Conservation (phyloP, 2,329 filamentous ascomycete species). For the Neocucurbitaria cava region DNA sequence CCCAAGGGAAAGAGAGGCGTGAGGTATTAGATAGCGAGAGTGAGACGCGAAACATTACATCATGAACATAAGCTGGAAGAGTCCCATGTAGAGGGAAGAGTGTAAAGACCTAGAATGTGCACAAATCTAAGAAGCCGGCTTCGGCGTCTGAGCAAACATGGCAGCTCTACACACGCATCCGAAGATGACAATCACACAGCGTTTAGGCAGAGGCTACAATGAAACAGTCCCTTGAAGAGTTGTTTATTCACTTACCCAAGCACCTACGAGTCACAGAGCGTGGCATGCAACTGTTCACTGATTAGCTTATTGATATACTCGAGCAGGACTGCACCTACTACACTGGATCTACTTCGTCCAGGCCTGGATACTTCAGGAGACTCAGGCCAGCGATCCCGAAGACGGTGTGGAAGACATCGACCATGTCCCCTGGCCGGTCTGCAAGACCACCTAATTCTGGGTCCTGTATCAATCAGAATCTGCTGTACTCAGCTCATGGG, state of each 20-base stretch:
- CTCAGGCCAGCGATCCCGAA: constrained; percentile 91
- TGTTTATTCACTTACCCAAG: constrained; percentile 32
- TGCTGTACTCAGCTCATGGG: background rate
- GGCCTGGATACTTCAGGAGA: constrained; percentile 76
- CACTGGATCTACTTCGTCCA: constrained; percentile 83
- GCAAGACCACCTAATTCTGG: constrained; percentile 82
- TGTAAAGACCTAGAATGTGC: background rate
- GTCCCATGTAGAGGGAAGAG: background rate
- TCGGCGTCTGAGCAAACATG: background rate
- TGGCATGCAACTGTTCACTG: constrained; percentile 48
- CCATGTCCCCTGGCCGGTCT: constrained; percentile 90
- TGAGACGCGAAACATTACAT: background rate
- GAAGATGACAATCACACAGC: background rate
- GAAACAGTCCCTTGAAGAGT: too few relatives aligned
- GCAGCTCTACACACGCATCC: background rate
- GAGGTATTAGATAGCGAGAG: constrained; percentile 75
- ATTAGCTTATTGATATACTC: constrained; percentile 9
- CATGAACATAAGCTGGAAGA: background rate
- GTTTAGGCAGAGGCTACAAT: background rate
- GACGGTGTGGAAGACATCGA: constrained; percentile 94
- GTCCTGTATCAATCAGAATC: constrained; percentile 60
- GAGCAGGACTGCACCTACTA: constrained; percentile 66
- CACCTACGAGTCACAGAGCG: constrained; percentile 46
- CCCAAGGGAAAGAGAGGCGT: constrained; percentile 58
- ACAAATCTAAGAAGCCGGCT: background rate